Evolutionary conservation across 306 rosid genomes (phyloP), one percentile per base, ranked within the genome.

Genomic region (Rosa persica): DNA sequence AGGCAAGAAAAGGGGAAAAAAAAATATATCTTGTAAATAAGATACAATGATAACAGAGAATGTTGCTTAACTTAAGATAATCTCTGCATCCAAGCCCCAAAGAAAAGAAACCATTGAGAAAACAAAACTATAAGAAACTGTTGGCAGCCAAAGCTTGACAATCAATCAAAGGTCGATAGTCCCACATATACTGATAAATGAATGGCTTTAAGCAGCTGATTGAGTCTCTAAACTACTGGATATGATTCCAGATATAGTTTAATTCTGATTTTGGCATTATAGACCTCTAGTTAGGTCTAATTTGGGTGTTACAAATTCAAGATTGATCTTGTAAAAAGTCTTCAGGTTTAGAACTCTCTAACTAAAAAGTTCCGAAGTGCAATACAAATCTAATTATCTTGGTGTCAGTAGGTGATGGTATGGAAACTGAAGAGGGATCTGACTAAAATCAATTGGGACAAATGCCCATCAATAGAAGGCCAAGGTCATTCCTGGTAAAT

Each of bases 1-100:
- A 81, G 70, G 44, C 23, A 79, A 49, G 52, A 22, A 43, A 62
- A 72, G 22, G n/a, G n/a, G n/a, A n/a, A n/a, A n/a, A 13, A 0
- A 17, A 42, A 36, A 8, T 54, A 23, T 25, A 62, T 34, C 39
- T 62, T 30, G 42, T 1, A 62, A 38, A 17, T n/a, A 38, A 52
- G 36, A 52, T 6, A 20, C n/a, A 73, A 72, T 12, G 15, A 13
- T 49, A 12, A 73, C 48, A 48, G 12, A 48, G 5, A 23, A 30
- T 48, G 61, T 30, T n/a, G n/a, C n/a, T n/a, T n/a, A n/a, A n/a
- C n/a, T n/a, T 5, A 42, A 30, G 36, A n/a, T 30, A 30, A 1
- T 30, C 36, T 30, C 36, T 30, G 36, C 36, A 30, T 54, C 17
- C 72, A 65, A 65, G 27, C 30, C 52, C 11, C 3, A 65, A 65